Conservation (phyloP, 176 grass and related monocot genomes). For the Eleusine coracana region DNA sequence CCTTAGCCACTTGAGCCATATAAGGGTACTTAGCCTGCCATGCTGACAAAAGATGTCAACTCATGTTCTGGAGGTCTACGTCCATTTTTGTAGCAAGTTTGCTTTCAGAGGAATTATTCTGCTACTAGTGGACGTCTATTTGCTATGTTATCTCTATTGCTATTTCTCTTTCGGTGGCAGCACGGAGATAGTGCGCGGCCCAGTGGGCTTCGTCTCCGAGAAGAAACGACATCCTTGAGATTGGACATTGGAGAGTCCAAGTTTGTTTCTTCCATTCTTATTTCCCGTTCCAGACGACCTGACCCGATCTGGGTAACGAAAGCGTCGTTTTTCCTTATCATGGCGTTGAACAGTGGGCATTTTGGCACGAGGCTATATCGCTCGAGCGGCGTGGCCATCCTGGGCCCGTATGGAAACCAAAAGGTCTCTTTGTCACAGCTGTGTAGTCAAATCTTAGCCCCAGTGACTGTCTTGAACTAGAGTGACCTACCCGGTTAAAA, state of each 20-base stretch:
- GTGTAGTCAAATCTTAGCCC: conserved; percentile 32
- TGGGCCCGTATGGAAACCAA: neutral
- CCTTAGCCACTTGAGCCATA: neutral
- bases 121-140: neutral
- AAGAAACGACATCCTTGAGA: neutral
- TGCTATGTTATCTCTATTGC: neutral
- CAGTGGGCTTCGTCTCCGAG: conserved; percentile 32
- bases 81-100: neutral
- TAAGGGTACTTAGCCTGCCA: neutral
- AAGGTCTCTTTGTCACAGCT: conserved; percentile 12
- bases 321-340: neutral
- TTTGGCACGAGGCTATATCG: conserved; percentile 4
- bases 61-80: neutral
- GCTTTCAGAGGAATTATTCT: neutral
- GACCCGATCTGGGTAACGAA: neutral
- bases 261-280: neutral
- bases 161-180: neutral
- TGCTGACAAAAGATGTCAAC: neutral
- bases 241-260: neutral
- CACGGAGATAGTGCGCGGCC: conserved; percentile 6
- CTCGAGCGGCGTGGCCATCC: neutral
- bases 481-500: neutral
- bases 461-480: conserved; percentile 10
- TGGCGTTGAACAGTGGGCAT: conserved; percentile 12
- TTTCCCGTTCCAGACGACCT: neutral